Evolutionary conservation across 2,329 filamentous ascomycete species (phyloP).

Genomic region (Colletotrichum liaoningense): DNA sequence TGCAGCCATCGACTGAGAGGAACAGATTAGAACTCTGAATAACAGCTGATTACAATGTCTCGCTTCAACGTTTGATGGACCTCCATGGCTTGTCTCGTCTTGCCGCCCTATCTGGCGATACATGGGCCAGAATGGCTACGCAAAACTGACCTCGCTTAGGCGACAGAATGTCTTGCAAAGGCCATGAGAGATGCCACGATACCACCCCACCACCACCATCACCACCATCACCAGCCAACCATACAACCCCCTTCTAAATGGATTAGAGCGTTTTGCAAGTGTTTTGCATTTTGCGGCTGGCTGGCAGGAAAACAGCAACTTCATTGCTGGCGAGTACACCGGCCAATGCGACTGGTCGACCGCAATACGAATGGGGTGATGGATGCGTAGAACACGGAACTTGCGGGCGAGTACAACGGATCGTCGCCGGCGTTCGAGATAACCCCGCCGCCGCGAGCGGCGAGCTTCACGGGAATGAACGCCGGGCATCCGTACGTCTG

Average conservation of each 20-base stretch:
- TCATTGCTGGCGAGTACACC: background rate
- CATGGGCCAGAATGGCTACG: background rate
- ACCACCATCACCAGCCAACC: background rate
- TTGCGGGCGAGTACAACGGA: background rate
- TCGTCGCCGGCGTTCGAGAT: background rate
- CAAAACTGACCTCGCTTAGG: background rate
- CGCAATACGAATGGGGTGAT: background rate
- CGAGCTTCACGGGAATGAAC: conserved; percentile 8
- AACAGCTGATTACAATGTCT: background rate
- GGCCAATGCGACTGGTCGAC: background rate
- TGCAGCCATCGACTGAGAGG: background rate
- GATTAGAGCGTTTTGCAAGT: background rate
- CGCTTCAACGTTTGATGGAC: background rate
- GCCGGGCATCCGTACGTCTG: background rate
- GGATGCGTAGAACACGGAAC: background rate
- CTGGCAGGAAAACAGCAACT: background rate
- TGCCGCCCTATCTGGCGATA: background rate
- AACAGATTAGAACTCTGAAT: background rate
- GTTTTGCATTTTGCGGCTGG: background rate
- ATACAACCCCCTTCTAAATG: background rate
- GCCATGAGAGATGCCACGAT: background rate
- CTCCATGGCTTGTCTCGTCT: background rate
- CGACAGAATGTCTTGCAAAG: background rate
- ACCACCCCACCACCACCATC: background rate
- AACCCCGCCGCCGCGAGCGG: background rate